Percentiles rank a stretch among this genome's conserved stretches.
These are phyloP conservation scores for Starmerella ratchasimensis DNA, from an alignment of 805 yeast species.

Conservation along the genomic window DNA sequence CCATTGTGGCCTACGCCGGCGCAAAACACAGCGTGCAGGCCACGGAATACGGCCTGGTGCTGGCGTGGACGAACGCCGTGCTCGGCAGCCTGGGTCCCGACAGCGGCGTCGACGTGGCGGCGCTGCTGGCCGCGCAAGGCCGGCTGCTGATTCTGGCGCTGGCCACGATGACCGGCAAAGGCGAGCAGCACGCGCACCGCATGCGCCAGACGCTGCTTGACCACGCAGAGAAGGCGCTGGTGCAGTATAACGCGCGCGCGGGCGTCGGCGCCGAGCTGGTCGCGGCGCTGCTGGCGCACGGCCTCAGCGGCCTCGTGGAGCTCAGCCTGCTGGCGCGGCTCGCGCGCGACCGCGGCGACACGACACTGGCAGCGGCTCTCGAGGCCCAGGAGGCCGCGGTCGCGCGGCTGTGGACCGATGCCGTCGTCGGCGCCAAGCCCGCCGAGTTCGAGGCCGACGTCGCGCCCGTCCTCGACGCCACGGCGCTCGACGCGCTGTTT, in stretches of 20 bases:
- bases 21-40: not conserved
- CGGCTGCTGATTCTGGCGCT: not conserved
- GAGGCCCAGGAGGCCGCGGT: not conserved
- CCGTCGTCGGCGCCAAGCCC: conserved; percentile 24
- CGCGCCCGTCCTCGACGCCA: conserved; percentile 14
- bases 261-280: not conserved
- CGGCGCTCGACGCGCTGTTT: conserved; percentile 8
- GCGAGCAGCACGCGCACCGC: not conserved
- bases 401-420: conserved; percentile 20
- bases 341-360: not conserved
- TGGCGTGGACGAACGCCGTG: conserved; percentile 3
- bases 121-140: conserved; percentile 7
- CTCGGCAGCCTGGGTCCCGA: not conserved
- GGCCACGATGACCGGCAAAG: not conserved
- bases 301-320: not conserved
- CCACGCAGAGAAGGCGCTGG: conserved; percentile 2
- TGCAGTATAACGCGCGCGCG: not conserved
- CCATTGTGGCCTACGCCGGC: not conserved
- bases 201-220: conserved; percentile 2
- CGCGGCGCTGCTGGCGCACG: not conserved
- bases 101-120: not conserved
- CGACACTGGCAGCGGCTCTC: not conserved
- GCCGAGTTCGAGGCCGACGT: conserved; percentile 14
- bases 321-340: not conserved
- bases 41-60: conserved; percentile 5